A percentile compares a stretch with the other conserved stretches of the same genome.
These are phyloP conservation scores for Saccharomyces pastorianus DNA, from an alignment of 1,139 yeast species.

Conservation along the genomic window DNA sequence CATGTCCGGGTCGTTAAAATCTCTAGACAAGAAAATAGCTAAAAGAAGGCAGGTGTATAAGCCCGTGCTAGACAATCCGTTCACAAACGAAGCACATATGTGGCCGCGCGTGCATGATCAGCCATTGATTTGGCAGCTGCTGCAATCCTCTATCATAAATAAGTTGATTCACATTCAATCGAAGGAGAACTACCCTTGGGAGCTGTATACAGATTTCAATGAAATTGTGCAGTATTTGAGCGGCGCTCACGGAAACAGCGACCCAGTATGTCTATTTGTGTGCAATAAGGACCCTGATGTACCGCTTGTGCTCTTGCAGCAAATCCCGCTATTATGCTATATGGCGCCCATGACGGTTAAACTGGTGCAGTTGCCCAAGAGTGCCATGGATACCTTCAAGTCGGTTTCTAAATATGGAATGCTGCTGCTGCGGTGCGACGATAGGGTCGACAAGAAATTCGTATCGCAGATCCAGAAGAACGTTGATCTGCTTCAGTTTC, in stretches of 20 bases:
- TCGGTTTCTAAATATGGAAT: slow-evolving; percentile 16
- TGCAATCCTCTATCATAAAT: slow-evolving; percentile 17
- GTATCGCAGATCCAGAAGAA: slow-evolving; percentile 13
- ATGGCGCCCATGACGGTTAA: slow-evolving; percentile 16
- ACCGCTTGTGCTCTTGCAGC: slow-evolving; percentile 23
- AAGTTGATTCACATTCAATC: slow-evolving; percentile 10
- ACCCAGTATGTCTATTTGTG: slow-evolving; percentile 18
- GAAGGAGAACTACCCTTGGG: slow-evolving; percentile 17
- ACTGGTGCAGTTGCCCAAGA: slow-evolving; percentile 25
- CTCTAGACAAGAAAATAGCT: slow-evolving; percentile 20
- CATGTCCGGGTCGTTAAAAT: slow-evolving; percentile 12
- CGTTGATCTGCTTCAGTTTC: slow-evolving; percentile 15
- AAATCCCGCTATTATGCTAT: slow-evolving; percentile 24
- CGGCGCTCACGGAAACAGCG: slow-evolving; percentile 1
- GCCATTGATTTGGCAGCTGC: slow-evolving; percentile 19
- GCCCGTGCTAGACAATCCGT: slow-evolving; percentile 28
- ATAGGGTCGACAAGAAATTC: slow-evolving; percentile 16
- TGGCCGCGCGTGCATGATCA: slow-evolving; percentile 30
- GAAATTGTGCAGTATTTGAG: slow-evolving; percentile 15
- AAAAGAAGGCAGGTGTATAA: slow-evolving; percentile 27
- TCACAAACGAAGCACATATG: slow-evolving; percentile 20
- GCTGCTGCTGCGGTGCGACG: slow-evolving; percentile 17
- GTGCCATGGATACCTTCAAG: slow-evolving; percentile 10
- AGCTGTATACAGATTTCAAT: slow-evolving; percentile 17
- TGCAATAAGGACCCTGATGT: slow-evolving; percentile 24